A percentile compares a stretch with the other conserved stretches of the same genome.
phyloP scores from a whole-genome alignment of 805 yeast genomes.

The Barnettozyma californica region DNA sequence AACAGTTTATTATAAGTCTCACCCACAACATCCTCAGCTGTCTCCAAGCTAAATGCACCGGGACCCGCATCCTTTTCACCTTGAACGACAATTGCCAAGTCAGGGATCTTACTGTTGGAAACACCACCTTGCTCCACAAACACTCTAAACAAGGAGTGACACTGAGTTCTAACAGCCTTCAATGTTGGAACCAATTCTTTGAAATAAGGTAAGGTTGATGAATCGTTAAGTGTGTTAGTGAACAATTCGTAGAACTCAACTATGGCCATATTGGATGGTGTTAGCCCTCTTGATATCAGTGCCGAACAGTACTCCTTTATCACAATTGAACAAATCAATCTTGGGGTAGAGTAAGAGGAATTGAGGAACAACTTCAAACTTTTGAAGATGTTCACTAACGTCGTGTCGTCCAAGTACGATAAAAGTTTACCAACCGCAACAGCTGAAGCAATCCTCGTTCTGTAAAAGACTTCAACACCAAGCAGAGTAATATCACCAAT shows the following conservation, averaged over 20 bases:
- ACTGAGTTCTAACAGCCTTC: constrained; percentile 80
- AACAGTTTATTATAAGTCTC: constrained; percentile 64
- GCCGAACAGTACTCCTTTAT: constrained; percentile 59
- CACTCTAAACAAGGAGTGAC: constrained; percentile 73
- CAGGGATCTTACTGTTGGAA: constrained; percentile 67
- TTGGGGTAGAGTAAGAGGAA: constrained; percentile 60
- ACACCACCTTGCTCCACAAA: constrained; percentile 75
- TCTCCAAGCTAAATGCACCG: constrained; percentile 77
- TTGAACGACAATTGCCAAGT: constrained; percentile 81
- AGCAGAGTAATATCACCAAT: constrained; percentile 87
- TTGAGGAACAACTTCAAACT: constrained; percentile 22
- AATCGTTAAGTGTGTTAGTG: constrained; percentile 35
- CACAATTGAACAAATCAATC: constrained; percentile 62
- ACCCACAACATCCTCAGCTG: constrained; percentile 64
- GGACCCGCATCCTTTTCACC: constrained; percentile 95
- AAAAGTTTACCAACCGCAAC: constrained; percentile 66
- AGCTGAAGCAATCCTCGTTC: constrained; percentile 73
- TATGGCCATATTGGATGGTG: constrained; percentile 23
- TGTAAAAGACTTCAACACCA: constrained; percentile 66
- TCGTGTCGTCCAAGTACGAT: constrained; percentile 40
- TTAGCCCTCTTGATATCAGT: constrained; percentile 14
- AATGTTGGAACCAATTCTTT: constrained; percentile 85
- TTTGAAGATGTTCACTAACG: constrained; percentile 35
- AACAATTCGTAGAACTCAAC: constrained; percentile 27
- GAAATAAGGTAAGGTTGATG: constrained; percentile 48